Base-by-base conservation (phyloP, 352 stramenopile genomes). In the Blastocystis sp. region DNA sequence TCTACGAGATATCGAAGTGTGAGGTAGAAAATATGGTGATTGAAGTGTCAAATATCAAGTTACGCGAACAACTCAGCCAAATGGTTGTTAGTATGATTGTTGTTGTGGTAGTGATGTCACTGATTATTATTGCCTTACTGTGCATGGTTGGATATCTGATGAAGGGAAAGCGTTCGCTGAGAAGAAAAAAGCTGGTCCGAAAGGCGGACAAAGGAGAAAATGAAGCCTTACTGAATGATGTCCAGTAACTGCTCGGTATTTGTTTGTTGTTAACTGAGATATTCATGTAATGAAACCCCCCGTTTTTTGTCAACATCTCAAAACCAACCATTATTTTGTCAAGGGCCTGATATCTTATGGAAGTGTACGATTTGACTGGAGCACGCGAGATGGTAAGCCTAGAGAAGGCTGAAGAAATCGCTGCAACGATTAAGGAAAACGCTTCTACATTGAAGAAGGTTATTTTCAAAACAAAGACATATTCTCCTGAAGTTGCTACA, bases 291-390 rank as follows among this genome's bases (percentile, higher is more conserved):
- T n/a, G 53, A n/a, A n/a, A n/a, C 57, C 30, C 13, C 57, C 57
- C 57, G n/a, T 27, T 64, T 64, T 35, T 27, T 64, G 57, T 35
- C 40, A 35, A 13, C 4, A 3, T 5, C 4, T 13, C n/a, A 35
- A 64, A 27, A 64, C n/a, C n/a, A 64, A 64, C n/a, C 9, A 64
- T 64, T 64, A 4, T 35, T 4, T 64, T 64, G n/a, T 35, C n/a
- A 64, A 4, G 57, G 9, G n/a, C 13, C 24, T 13, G 15, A 40
- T 56, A 56, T 35, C 33, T 9, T 48, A 87, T 87, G 76, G 76
- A 87, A 73, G 60, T 69, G 19, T 70, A 73, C 19, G 76, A 87
- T 48, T 24, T 87, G 17, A 87, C 57, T 56, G 76, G 76, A 69
- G 48, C 15, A n/a, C 15, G 76, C 22, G 76, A 87, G 60, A 69